Evolutionary conservation across 768 basidiomycete genomes (phyloP).

Genomic region (Symmetrospora coprosmae): DNA sequence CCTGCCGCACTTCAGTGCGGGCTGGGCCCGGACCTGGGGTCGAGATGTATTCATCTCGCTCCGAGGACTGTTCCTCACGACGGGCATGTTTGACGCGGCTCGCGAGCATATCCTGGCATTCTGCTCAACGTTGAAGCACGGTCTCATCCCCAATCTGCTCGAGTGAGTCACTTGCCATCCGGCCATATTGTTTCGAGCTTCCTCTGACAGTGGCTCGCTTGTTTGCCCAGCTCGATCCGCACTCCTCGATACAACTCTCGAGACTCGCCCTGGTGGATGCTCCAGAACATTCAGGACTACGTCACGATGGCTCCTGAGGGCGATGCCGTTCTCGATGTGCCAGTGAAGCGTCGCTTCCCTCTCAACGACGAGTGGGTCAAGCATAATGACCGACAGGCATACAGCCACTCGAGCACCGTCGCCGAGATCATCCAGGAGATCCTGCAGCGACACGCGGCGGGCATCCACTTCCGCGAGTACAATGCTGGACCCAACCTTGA

Average conservation of each 20-base stretch:
- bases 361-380: slow-evolving; percentile 82
- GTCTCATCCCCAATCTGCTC: slow-evolving; percentile 85
- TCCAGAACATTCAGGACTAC: slow-evolving; percentile 96
- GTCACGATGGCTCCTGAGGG: slow-evolving; percentile 70
- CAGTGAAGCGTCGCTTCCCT: slow-evolving; percentile 84
- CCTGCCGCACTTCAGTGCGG: slow-evolving; percentile 77
- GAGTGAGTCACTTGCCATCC: slow-evolving; percentile 77
- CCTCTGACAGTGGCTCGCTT: background rate
- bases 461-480: slow-evolving; percentile 86
- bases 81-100: slow-evolving; percentile 73
- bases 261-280: slow-evolving; percentile 98
- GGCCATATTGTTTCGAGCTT: background rate
- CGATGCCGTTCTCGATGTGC: slow-evolving; percentile 58
- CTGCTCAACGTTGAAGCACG: slow-evolving; percentile 72
- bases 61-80: slow-evolving; percentile 73
- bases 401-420: slow-evolving; percentile 61
- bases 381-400: slow-evolving; percentile 76
- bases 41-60: slow-evolving; percentile 43
- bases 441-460: slow-evolving; percentile 77
- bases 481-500: slow-evolving; percentile 96
- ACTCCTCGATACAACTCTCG: slow-evolving; percentile 63
- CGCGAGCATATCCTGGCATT: slow-evolving; percentile 82
- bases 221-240: background rate
- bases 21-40: slow-evolving; percentile 97
- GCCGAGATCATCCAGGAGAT: slow-evolving; percentile 97